Conservation (phyloP, 1,284 basidiomycete genomes). For the Stygiomarasmius scandens region DNA sequence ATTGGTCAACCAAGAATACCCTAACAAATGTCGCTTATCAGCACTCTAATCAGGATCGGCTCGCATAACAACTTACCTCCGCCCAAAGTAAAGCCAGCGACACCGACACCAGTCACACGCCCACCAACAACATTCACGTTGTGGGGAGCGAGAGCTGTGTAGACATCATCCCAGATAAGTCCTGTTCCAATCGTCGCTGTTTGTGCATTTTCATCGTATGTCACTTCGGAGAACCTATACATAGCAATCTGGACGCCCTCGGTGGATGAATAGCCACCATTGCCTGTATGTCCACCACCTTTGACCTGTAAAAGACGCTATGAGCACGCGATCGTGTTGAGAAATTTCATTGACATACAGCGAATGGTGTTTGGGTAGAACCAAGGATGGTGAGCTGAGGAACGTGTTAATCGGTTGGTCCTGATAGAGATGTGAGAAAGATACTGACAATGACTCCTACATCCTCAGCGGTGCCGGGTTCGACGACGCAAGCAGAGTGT, state of each 20-base stretch:
- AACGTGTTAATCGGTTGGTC: background rate
- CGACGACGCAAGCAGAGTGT: constrained; percentile 48
- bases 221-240: constrained; percentile 49
- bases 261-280: constrained; percentile 54
- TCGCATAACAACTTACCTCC: constrained; percentile 43
- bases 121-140: constrained; percentile 57
- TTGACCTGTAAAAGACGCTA: constrained; percentile 42
- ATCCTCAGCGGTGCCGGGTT: constrained; percentile 51
- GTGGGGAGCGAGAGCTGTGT: constrained; percentile 45
- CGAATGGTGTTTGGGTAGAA: constrained; percentile 41
- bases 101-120: constrained; percentile 54
- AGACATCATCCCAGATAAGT: constrained; percentile 61
- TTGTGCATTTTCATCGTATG: constrained; percentile 39
- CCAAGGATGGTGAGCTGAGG: constrained; percentile 48
- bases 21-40: constrained; percentile 31
- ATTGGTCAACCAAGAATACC: constrained; percentile 43
- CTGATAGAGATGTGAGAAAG: background rate
- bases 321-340: background rate
- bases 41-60: background rate
- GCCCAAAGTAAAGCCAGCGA: constrained; percentile 56
- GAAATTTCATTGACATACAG: constrained; percentile 31
- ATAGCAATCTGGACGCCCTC: constrained; percentile 52
- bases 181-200: constrained; percentile 54
- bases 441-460: constrained; percentile 45
- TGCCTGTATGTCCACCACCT: constrained; percentile 54